Percentiles rank a stretch among this genome's conserved stretches.
These are phyloP conservation scores for Erodium maritimum DNA, from an alignment of 345 rosid species.

Conservation along the genomic window DNA sequence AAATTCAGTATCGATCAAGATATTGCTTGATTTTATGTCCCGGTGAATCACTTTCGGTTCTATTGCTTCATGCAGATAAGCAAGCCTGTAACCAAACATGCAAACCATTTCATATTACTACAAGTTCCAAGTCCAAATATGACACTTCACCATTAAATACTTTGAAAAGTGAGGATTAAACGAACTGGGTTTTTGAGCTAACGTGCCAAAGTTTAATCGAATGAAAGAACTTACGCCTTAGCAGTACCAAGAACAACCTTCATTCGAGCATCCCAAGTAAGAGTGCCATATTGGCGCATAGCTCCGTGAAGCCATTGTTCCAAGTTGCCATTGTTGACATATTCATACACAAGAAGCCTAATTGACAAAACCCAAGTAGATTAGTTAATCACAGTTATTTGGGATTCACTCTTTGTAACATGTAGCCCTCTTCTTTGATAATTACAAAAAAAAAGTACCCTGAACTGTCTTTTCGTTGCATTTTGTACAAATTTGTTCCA, in stretches of 20 bases:
- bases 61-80: slow-evolving; percentile 94
- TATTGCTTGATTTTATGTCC: slow-evolving; percentile 95
- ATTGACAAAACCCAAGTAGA: neutral
- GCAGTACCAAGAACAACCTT: slow-evolving; percentile 70
- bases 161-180: too few relatives aligned
- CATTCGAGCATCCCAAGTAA: slow-evolving; percentile 86
- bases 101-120: neutral
- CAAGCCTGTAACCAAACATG: slow-evolving; percentile 48
- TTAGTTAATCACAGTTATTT: neutral
- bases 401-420: too few relatives aligned
- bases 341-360: slow-evolving; percentile 85
- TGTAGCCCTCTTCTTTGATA: too few relatives aligned
- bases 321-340: slow-evolving; percentile 78
- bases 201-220: neutral
- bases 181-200: neutral
- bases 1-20: slow-evolving; percentile 73
- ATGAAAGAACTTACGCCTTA: slow-evolving; percentile 58
- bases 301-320: slow-evolving; percentile 83
- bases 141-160: neutral
- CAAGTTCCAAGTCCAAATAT: neutral
- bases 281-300: slow-evolving; percentile 40
- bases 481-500: too few relatives aligned
- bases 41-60: slow-evolving; percentile 95
- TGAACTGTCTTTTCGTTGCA: too few relatives aligned
- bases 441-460: too few relatives aligned